Evolutionary conservation across 257 asterid genomes (phyloP).

Genomic region (Nemophila menziesii): DNA sequence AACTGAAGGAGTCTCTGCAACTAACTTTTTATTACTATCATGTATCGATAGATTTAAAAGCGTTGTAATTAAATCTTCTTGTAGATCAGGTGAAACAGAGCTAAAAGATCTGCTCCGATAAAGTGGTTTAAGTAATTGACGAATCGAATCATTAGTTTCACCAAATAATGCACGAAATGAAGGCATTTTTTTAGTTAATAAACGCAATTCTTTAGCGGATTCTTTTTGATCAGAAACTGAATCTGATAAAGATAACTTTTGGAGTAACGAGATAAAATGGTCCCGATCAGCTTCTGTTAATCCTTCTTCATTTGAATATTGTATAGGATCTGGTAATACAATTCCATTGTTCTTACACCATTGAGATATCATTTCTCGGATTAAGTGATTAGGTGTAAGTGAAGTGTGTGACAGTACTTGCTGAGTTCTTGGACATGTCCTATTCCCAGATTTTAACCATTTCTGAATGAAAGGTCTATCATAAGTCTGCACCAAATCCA

Average conservation of each 20-base stretch:
- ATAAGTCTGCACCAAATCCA: slow-evolving; percentile 51
- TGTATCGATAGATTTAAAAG: slow-evolving; percentile 75
- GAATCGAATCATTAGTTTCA: slow-evolving; percentile 43
- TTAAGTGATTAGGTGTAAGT: slow-evolving; percentile 67
- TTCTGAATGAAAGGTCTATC: slow-evolving; percentile 73
- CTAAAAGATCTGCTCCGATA: slow-evolving; percentile 17
- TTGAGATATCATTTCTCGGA: slow-evolving; percentile 48
- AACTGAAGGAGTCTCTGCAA: slow-evolving; percentile 64
- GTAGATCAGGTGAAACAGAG: slow-evolving; percentile 40
- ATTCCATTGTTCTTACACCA: slow-evolving; percentile 70
- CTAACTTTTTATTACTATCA: slow-evolving; percentile 73
- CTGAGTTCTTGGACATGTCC: slow-evolving; percentile 77
- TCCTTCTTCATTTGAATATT: slow-evolving; percentile 32
- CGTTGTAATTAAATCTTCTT: slow-evolving; percentile 78
- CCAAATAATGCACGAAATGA: slow-evolving; percentile 70
- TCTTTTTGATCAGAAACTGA: slow-evolving; percentile 46
- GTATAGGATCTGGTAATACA: slow-evolving; percentile 36
- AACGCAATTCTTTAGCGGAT: slow-evolving; percentile 68
- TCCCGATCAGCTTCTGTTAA: slow-evolving; percentile 49
- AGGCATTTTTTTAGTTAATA: slow-evolving; percentile 56
- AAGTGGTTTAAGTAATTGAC: slow-evolving; percentile 54
- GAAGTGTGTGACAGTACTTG: slow-evolving; percentile 70
- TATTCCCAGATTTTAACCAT: slow-evolving; percentile 74
- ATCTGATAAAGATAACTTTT: slow-evolving; percentile 42
- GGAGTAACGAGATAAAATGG: slow-evolving; percentile 44